Evolutionary conservation across 2,329 filamentous ascomycete genomes (phyloP).

Genomic region (Ophiostoma sp.): DNA sequence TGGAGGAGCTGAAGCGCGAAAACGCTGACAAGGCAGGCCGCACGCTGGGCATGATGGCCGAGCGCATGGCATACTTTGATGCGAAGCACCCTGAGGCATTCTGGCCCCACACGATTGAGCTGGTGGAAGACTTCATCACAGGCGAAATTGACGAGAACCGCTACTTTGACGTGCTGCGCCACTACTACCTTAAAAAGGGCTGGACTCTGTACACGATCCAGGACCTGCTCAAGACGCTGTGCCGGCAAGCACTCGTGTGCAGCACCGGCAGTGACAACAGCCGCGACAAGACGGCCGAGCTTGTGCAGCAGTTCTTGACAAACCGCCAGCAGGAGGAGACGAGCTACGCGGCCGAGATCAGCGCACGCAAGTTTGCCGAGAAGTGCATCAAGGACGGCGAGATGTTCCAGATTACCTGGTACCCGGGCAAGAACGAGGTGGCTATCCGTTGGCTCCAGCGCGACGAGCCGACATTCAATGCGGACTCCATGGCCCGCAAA

Average conservation of each 20-base stretch:
- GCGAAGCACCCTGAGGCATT: slow-evolving; percentile 60
- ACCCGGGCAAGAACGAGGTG: slow-evolving; percentile 61
- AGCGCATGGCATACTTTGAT: slow-evolving; percentile 72
- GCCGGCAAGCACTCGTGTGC: slow-evolving; percentile 74
- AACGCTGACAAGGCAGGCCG: slow-evolving; percentile 73
- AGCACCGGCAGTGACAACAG: slow-evolving; percentile 79
- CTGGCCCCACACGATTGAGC: slow-evolving; percentile 76
- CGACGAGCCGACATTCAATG: slow-evolving; percentile 73
- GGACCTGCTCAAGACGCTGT: slow-evolving; percentile 75
- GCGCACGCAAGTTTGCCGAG: slow-evolving; percentile 84
- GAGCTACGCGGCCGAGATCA: slow-evolving; percentile 83
- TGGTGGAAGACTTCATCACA: slow-evolving; percentile 81
- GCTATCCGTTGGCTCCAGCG: slow-evolving; percentile 65
- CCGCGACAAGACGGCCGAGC: slow-evolving; percentile 90
- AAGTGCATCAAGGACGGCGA: slow-evolving; percentile 90
- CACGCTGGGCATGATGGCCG: slow-evolving; percentile 77
- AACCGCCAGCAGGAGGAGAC: slow-evolving; percentile 79
- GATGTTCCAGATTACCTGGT: slow-evolving; percentile 82
- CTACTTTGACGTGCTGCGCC: slow-evolving; percentile 84
- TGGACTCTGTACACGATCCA: slow-evolving; percentile 94
- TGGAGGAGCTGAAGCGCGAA: slow-evolving; percentile 66
- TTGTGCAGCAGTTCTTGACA: slow-evolving; percentile 78
- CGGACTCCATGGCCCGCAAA: slow-evolving; percentile 77
- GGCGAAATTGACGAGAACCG: slow-evolving; percentile 75
- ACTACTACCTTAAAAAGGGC: slow-evolving; percentile 83